Evolutionary conservation across 495 filamentous ascomycete species (phyloP).

Genomic region (Podospora tetraspora): DNA sequence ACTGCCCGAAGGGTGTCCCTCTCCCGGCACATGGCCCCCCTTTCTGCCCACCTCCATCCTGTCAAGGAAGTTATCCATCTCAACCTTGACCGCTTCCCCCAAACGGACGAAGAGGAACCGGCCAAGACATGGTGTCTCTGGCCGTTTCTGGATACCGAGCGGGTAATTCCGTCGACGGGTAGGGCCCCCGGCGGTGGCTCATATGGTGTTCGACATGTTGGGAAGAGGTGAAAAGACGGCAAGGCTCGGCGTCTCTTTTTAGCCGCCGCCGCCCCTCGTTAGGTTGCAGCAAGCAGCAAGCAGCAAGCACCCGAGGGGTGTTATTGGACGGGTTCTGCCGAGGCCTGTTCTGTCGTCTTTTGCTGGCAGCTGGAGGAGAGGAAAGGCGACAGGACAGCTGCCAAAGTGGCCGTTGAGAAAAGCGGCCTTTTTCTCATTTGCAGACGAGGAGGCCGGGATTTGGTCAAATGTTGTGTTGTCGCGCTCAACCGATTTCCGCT

Average conservation of each 20-base stretch:
- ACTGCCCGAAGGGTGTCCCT: background rate
- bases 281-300: background rate
- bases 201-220: no score
- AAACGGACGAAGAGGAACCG: background rate
- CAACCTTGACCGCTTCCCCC: background rate
- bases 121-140: conserved; percentile 8
- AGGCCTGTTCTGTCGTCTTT: background rate
- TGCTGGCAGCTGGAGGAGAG: background rate
- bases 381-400: background rate
- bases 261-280: background rate
- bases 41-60: background rate
- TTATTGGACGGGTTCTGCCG: background rate
- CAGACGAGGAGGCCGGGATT: background rate
- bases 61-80: background rate
- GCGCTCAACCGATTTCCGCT: no score
- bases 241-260: background rate
- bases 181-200: no score
- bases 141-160: conserved; percentile 4
- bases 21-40: background rate
- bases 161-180: background rate
- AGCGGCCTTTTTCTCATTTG: background rate
- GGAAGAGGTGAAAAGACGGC: no score
- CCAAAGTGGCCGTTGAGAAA: background rate
- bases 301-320: background rate
- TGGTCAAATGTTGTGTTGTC: background rate